phyloP scores from a whole-genome alignment of 192 early-diverging fungal genomes.

The Gryganskiella cystojenkinii region DNA sequence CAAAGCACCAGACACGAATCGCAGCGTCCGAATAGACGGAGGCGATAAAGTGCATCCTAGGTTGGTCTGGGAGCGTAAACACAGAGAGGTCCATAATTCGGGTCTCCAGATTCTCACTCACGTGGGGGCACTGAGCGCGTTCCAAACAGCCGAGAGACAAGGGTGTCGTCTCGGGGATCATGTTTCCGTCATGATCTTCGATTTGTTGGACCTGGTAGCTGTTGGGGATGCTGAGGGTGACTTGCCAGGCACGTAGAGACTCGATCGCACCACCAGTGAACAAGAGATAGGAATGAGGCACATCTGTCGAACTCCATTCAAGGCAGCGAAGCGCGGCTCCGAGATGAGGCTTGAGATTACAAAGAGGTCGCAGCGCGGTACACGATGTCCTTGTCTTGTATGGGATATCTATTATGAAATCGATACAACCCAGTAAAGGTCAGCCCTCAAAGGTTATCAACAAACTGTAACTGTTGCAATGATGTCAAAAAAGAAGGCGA shows the following conservation, averaged over 20 bases:
- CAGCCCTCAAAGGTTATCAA: too few relatives aligned
- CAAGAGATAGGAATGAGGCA: slow-evolving; percentile 31
- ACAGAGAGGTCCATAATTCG: slow-evolving; percentile 83
- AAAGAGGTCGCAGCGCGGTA: slow-evolving; percentile 35
- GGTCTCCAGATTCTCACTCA: slow-evolving; percentile 68
- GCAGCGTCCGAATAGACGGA: slow-evolving; percentile 82
- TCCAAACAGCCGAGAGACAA: slow-evolving; percentile 39
- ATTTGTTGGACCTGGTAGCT: slow-evolving; percentile 37
- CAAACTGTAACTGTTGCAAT: too few relatives aligned
- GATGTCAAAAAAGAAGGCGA: too few relatives aligned
- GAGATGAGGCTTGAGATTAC: slow-evolving; percentile 45
- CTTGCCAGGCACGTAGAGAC: slow-evolving; percentile 49
- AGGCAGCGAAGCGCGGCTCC: slow-evolving; percentile 42
- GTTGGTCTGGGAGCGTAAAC: slow-evolving; percentile 20
- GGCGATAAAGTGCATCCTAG: slow-evolving; percentile 62
- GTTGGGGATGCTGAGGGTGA: slow-evolving; percentile 44
- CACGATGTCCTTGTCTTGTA: slow-evolving; percentile 47
- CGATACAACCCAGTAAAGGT: neutral
- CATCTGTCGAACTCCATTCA: slow-evolving; percentile 40
- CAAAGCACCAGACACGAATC: slow-evolving; percentile 68
- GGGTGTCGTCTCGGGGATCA: slow-evolving; percentile 30
- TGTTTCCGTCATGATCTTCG: slow-evolving; percentile 17
- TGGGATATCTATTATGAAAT: slow-evolving; percentile 50
- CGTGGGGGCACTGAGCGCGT: slow-evolving; percentile 43
- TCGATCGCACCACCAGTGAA: slow-evolving; percentile 50